Conservation (phyloP, 2,329 filamentous ascomycete species). For the Fusarium sp. region DNA sequence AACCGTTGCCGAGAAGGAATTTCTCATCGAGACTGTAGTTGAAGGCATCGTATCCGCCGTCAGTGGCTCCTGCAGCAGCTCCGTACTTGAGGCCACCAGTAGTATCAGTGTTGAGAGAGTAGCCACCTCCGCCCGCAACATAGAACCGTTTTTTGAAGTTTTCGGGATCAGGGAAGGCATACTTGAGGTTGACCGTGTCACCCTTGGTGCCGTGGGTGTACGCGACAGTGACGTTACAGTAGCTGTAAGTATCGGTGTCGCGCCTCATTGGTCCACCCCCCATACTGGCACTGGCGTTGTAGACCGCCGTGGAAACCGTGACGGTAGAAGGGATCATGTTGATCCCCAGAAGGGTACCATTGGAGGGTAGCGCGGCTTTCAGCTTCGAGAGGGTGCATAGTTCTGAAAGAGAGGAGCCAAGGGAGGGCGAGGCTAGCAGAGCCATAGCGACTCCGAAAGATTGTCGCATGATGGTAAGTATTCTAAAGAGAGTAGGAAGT, state of each 20-base stretch:
- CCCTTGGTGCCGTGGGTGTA: not conserved
- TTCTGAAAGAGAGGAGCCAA: not conserved
- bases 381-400: not conserved
- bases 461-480: not conserved
- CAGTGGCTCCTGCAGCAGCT: slow-evolving; percentile 52
- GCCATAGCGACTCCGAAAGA: not conserved
- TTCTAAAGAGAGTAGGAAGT: not conserved
- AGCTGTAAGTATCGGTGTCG: not conserved
- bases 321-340: not conserved
- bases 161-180: not conserved
- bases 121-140: not conserved
- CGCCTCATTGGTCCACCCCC: not conserved
- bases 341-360: not conserved
- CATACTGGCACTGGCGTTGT: not conserved
- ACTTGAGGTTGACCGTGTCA: not conserved
- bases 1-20: slow-evolving; percentile 57
- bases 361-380: not conserved
- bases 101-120: slow-evolving; percentile 39
- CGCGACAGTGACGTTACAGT: slow-evolving; percentile 3
- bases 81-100: slow-evolving; percentile 54
- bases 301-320: not conserved
- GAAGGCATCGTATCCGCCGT: slow-evolving; percentile 56
- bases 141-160: not conserved
- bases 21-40: slow-evolving; percentile 49
- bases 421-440: not conserved